Conservation (phyloP, 768 basidiomycete genomes). For the Nidularia pulvinata region DNA sequence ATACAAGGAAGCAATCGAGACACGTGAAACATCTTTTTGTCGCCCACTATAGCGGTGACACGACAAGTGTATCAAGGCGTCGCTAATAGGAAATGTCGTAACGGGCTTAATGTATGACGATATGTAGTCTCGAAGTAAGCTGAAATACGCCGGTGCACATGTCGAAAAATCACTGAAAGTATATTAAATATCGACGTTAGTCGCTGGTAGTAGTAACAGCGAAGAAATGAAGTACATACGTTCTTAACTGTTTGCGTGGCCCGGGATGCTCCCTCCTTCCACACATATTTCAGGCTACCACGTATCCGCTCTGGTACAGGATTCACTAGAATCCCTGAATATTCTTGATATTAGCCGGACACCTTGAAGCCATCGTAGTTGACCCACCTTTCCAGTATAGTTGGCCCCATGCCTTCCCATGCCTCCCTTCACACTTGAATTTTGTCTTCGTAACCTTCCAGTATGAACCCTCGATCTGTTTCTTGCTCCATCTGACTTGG, state of each 20-base stretch:
- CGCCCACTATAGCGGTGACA: too few relatives aligned
- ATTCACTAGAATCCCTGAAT: conserved; percentile 61
- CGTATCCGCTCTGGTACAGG: conserved; percentile 59
- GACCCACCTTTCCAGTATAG: conserved; percentile 77
- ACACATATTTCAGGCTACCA: conserved; percentile 75
- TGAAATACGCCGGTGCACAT: too few relatives aligned
- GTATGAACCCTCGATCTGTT: conserved; percentile 65
- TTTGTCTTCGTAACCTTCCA: conserved; percentile 75
- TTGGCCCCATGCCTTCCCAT: conserved; percentile 85
- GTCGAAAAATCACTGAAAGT: too few relatives aligned
- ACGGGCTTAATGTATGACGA: too few relatives aligned
- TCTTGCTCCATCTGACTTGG: conserved; percentile 73
- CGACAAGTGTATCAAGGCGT: too few relatives aligned
- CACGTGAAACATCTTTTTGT: too few relatives aligned
- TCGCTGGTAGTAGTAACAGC: too few relatives aligned
- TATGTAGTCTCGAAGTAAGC: too few relatives aligned
- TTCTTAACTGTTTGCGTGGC: conserved; percentile 5
- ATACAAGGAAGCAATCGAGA: too few relatives aligned
- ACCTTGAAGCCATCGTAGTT: neutral
- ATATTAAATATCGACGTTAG: too few relatives aligned
- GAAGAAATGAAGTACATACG: too few relatives aligned
- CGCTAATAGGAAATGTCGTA: too few relatives aligned
- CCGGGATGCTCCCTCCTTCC: conserved; percentile 59
- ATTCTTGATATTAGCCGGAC: conserved; percentile 3
- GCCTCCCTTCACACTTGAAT: conserved; percentile 72